phyloP scores from a whole-genome alignment of 2,329 filamentous ascomycete species.

The Xylariaceae sp. region DNA sequence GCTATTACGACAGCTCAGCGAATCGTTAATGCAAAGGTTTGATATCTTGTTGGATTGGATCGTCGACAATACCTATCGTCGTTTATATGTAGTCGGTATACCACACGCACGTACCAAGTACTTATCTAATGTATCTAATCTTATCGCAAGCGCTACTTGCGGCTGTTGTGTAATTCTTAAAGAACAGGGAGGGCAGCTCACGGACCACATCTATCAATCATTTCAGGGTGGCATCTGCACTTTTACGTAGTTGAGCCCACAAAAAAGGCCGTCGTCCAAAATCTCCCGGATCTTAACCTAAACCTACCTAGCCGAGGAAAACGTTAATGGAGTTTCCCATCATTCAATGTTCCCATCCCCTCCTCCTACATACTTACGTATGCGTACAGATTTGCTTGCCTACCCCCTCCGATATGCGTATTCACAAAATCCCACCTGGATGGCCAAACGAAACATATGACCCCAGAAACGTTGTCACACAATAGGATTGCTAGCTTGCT shows the following conservation, averaged over 20 bases:
- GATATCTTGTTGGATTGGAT: constrained; percentile 5
- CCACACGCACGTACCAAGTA: not conserved
- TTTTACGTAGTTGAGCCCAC: constrained; percentile 26
- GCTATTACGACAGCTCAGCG: not conserved
- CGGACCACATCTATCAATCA: constrained; percentile 5
- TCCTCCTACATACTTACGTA: not conserved
- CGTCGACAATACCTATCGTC: not conserved
- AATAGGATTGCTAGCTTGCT: not conserved
- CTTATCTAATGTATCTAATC: constrained; percentile 2
- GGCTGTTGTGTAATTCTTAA: constrained; percentile 13
- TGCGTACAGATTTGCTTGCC: too few relatives aligned
- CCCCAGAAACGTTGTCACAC: not conserved
- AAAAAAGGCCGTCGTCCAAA: constrained; percentile 13
- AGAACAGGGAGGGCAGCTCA: constrained; percentile 1
- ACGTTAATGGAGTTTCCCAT: not conserved
- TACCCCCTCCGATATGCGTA: not conserved
- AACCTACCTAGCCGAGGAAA: not conserved
- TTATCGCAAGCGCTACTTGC: constrained; percentile 25
- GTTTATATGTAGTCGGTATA: too few relatives aligned
- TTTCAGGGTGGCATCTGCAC: constrained; percentile 9
- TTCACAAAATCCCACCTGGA: not conserved
- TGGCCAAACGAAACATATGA: not conserved
- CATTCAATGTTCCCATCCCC: too few relatives aligned
- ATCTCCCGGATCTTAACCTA: not conserved
- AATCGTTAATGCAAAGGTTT: constrained; percentile 5